Percentiles rank a stretch among this genome's conserved stretches.
phyloP scores from a whole-genome alignment of 2,329 filamentous ascomycete genomes.

The Trichoderma atroviride region DNA sequence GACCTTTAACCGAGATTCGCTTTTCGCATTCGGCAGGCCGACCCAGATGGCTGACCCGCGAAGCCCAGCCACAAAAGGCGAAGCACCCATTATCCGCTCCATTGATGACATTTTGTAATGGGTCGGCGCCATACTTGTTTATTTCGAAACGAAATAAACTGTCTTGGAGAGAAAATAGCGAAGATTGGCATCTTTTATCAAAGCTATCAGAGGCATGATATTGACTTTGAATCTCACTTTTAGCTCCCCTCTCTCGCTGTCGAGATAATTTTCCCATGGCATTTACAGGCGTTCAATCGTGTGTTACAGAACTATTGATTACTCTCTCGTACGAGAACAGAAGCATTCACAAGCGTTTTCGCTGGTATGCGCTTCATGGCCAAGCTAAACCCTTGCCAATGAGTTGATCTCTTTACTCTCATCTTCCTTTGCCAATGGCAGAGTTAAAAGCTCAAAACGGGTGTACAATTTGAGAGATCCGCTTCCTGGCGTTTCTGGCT shows the following conservation, averaged over 20 bases:
- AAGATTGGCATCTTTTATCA: not conserved
- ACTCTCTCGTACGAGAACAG: not conserved
- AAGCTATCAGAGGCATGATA: not conserved
- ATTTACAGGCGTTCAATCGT: conserved; percentile 25
- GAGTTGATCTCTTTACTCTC: not conserved
- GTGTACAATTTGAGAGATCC: not conserved
- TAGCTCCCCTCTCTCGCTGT: not conserved
- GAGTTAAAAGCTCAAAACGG: not conserved
- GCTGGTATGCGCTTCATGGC: not conserved
- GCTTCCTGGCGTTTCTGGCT: not conserved
- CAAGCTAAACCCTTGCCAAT: not conserved
- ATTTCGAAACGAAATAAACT: not conserved
- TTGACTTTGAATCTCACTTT: not conserved
- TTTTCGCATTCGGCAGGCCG: conserved; percentile 55
- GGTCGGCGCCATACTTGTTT: conserved; percentile 3
- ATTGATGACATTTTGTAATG: conserved; percentile 74
- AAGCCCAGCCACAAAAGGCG: conserved; percentile 73
- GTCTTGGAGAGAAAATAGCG: not conserved
- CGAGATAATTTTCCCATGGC: conserved; percentile 2
- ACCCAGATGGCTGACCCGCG: conserved; percentile 64
- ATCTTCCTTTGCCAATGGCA: not conserved
- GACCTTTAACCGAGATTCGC: conserved; percentile 58
- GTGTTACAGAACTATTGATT: conserved; percentile 21
- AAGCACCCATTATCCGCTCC: conserved; percentile 73
- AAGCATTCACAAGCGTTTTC: not conserved